Percentiles rank a stretch among this genome's conserved stretches.
Conservation (phyloP, 2,329 filamentous ascomycete species). For the Bipolaris cookei region DNA sequence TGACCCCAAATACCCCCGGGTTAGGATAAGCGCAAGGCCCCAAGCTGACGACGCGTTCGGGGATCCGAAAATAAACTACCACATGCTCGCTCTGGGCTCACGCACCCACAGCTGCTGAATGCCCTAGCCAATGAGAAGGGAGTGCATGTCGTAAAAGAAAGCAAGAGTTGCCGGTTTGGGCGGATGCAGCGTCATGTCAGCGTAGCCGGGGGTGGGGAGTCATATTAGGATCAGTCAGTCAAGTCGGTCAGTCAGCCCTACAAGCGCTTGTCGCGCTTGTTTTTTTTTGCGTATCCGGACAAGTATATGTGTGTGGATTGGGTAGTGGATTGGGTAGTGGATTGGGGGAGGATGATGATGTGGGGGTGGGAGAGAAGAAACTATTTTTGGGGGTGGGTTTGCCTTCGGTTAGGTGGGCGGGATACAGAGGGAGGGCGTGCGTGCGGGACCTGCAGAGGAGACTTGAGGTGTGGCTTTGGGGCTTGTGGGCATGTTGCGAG, state of each 20-base stretch:
- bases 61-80: slow-evolving; percentile 13
- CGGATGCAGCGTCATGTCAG: slow-evolving; percentile 12
- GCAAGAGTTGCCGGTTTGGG: slow-evolving; percentile 7
- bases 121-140: slow-evolving; percentile 4
- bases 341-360: too few species aligned
- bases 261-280: slow-evolving; percentile 39
- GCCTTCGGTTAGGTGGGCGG: not conserved
- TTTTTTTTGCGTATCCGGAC: not conserved
- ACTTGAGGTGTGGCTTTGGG: not conserved
- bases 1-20: slow-evolving; percentile 8
- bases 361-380: slow-evolving; percentile 2
- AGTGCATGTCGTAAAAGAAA: too few species aligned
- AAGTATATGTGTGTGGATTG: too few species aligned
- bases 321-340: too few species aligned
- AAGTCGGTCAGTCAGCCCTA: slow-evolving; percentile 34
- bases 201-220: too few species aligned
- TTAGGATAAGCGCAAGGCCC: not conserved
- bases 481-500: slow-evolving; percentile 10
- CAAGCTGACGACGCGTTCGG: slow-evolving; percentile 3
- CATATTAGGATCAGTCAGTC: not conserved
- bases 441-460: slow-evolving; percentile 17
- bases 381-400: slow-evolving; percentile 39
- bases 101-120: not conserved
- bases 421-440: too few species aligned
- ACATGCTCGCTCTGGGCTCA: too few species aligned